phyloP scores from a whole-genome alignment of 169 alveolate species.

The Plasmodium gaboni region DNA sequence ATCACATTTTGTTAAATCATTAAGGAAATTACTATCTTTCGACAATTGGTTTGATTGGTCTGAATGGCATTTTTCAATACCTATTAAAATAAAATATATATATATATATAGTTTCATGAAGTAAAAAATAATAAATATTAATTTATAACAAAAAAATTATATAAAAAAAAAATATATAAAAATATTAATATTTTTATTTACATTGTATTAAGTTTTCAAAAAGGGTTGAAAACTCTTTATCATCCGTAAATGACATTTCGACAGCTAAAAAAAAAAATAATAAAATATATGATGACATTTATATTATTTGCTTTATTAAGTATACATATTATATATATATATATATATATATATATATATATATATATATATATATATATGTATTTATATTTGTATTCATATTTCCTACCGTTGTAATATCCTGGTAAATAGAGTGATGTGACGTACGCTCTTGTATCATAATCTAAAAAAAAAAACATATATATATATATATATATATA shows the following conservation, averaged over 20 bases:
- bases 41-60: neutral
- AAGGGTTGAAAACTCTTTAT: neutral
- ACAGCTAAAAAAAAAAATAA: conserved; percentile 27
- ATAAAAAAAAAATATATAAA: too few species aligned
- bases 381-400: neutral
- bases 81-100: conserved; percentile 3
- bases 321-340: neutral
- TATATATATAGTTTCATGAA: too few species aligned
- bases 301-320: neutral
- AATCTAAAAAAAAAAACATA: conserved; percentile 3
- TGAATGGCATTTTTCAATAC: conserved; percentile 21
- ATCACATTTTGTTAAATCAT: conserved; percentile 14
- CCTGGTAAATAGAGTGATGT: conserved; percentile 47
- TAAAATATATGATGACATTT: neutral
- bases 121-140: too few species aligned
- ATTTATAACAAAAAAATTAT: too few species aligned
- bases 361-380: neutral
- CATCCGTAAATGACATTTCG: conserved; percentile 27
- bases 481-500: neutral
- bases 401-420: conserved; percentile 25
- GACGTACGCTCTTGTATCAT: conserved; percentile 30
- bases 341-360: neutral
- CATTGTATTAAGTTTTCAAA: conserved; percentile 25
- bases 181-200: neutral
- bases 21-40: neutral